Evolutionary conservation across 2,329 filamentous ascomycete species (phyloP).

Genomic region (Neoscytalidium dimidiatum): DNA sequence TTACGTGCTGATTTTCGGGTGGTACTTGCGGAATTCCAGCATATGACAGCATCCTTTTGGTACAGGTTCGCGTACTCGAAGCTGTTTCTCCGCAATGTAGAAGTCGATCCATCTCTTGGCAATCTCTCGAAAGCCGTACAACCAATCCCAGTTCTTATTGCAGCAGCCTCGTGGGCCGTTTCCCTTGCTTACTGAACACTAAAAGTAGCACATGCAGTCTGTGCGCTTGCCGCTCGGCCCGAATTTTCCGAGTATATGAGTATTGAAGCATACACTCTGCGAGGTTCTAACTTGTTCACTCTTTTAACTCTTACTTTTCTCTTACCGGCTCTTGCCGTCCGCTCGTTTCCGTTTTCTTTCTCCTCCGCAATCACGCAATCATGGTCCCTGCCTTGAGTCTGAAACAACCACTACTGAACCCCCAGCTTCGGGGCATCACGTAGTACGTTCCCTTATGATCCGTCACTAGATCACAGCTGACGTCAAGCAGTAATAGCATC

Average conservation of each 20-base stretch:
- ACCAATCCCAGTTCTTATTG: neutral
- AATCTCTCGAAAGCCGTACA: neutral
- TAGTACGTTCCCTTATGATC: neutral
- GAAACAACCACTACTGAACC: neutral
- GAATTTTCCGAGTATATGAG: conserved; percentile 6
- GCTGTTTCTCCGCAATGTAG: neutral
- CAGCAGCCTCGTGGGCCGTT: neutral
- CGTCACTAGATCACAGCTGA: neutral
- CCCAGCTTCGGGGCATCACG: conserved; percentile 5
- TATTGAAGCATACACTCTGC: neutral
- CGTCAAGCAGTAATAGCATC: conserved; percentile 27
- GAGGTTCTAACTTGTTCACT: neutral
- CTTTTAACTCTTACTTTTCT: neutral
- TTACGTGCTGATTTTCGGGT: neutral
- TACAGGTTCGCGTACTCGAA: neutral
- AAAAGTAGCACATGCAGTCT: neutral
- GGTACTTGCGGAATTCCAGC: neutral
- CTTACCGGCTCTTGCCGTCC: conserved; percentile 5
- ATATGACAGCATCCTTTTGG: neutral
- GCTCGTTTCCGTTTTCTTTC: neutral
- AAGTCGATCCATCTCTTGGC: conserved; percentile 8
- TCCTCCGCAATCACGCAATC: neutral
- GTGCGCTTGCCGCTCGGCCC: conserved; percentile 18
- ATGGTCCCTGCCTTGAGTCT: neutral
- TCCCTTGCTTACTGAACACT: conserved; percentile 6